Conservation (phyloP, 768 basidiomycete genomes). For the Boletellus emodensis region DNA sequence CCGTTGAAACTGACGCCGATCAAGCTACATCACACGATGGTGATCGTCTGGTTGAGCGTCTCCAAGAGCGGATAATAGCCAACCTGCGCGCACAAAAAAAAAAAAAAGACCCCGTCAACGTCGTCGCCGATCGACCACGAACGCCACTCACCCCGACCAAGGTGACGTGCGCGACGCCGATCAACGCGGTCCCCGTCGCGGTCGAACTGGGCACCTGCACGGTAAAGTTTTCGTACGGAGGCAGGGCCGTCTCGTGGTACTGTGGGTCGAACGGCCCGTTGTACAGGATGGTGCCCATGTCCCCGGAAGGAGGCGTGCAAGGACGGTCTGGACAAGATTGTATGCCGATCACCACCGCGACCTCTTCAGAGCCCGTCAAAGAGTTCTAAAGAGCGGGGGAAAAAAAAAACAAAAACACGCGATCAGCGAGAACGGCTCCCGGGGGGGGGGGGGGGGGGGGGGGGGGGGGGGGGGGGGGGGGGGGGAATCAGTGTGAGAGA, state of each 20-base stretch:
- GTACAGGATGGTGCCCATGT: constrained; percentile 45
- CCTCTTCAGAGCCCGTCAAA: constrained; percentile 38
- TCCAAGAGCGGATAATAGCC: constrained; percentile 28
- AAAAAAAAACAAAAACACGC: neutral
- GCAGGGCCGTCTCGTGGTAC: constrained; percentile 23
- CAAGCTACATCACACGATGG: constrained; percentile 17
- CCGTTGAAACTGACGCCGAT: no score
- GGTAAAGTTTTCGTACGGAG: constrained; percentile 45
- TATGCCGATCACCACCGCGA: constrained; percentile 44
- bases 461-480: no score
- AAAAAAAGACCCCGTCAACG: no score
- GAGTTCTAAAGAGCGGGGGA: constrained; percentile 24
- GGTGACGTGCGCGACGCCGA: constrained; percentile 36
- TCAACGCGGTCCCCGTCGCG: constrained; percentile 29
- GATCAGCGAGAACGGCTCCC: no score
- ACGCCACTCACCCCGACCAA: constrained; percentile 37
- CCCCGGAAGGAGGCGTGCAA: constrained; percentile 26
- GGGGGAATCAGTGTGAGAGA: no score
- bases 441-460: no score
- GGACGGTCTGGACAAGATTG: constrained; percentile 32
- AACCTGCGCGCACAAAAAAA: no score
- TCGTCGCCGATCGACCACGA: no score
- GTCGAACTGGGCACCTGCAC: constrained; percentile 36
- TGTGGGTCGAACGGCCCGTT: constrained; percentile 42
- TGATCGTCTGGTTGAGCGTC: constrained; percentile 30